Evolutionary conservation across 306 rosid species (phyloP).

Genomic region (Abrus precatorius): DNA sequence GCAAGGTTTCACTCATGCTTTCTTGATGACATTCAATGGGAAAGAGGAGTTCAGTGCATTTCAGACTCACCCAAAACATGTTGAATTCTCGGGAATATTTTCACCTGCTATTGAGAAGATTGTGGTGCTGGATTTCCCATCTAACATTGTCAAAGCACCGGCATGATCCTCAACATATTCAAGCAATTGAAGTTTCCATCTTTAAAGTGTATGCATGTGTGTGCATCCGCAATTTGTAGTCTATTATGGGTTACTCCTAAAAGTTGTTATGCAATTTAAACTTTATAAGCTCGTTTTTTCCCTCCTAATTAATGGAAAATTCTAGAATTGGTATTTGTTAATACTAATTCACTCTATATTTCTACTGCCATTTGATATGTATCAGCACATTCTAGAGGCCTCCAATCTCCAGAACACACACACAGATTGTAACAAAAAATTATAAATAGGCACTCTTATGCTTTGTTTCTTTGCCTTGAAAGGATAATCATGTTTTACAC

Average conservation of each 20-base stretch:
- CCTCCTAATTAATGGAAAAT: conserved; percentile 30
- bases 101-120: conserved; percentile 84
- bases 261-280: conserved; percentile 37
- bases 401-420: not conserved
- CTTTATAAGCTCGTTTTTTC: conserved; percentile 23
- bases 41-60: conserved; percentile 75
- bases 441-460: not conserved
- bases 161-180: conserved; percentile 41
- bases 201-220: conserved; percentile 39
- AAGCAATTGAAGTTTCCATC: conserved; percentile 29
- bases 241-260: conserved; percentile 30
- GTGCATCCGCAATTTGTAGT: conserved; percentile 27
- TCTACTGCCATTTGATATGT: not conserved
- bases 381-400: not conserved
- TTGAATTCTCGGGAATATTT: conserved; percentile 74
- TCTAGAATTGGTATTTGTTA: conserved; percentile 35
- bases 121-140: conserved; percentile 83
- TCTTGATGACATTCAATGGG: conserved; percentile 80
- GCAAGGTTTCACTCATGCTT: conserved; percentile 90
- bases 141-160: conserved; percentile 68
- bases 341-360: not conserved
- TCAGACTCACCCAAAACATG: conserved; percentile 72
- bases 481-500: not conserved
- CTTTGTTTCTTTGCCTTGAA: not conserved
- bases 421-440: not conserved